A percentile compares a stretch with the other conserved stretches of the same genome.
Evolutionary conservation across 441 rosid species (phyloP).

Genomic region (Viola pubescens): DNA sequence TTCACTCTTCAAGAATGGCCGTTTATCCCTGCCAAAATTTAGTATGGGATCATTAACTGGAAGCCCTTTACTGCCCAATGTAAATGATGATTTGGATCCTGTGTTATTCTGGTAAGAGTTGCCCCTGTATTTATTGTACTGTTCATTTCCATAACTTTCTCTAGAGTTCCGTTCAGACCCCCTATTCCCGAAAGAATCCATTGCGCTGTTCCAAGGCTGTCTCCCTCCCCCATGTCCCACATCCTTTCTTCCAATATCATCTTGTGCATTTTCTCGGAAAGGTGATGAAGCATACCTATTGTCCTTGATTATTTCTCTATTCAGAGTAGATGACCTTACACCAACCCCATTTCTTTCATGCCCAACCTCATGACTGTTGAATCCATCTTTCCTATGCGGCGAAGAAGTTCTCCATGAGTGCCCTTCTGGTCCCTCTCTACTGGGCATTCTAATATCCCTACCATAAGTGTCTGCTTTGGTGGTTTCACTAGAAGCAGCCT

Average conservation of each 20-base stretch:
- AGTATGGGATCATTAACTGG: conserved; percentile 40
- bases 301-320: conserved; percentile 46
- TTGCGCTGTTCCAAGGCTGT: conserved; percentile 48
- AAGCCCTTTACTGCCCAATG: conserved; percentile 38
- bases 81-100: conserved; percentile 36
- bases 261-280: conserved; percentile 37
- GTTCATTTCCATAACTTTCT: conserved; percentile 43
- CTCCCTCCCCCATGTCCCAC: conserved; percentile 49
- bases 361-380: conserved; percentile 34
- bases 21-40: conserved; percentile 57
- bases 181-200: conserved; percentile 38
- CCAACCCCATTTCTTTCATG: conserved; percentile 34
- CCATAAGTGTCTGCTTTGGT: conserved; percentile 31
- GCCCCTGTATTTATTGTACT: conserved; percentile 39
- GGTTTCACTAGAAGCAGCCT: conserved; percentile 55
- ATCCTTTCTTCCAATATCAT: conserved; percentile 54
- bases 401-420: conserved; percentile 62
- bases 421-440: conserved; percentile 57
- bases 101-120: conserved; percentile 31
- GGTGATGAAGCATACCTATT: conserved; percentile 37
- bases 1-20: conserved; percentile 46
- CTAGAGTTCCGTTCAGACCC: conserved; percentile 35
- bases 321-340: conserved; percentile 36
- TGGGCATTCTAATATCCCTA: conserved; percentile 37
- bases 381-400: conserved; percentile 37